phyloP scores from a whole-genome alignment of 1,284 basidiomycete species.

The Austroboletus niveus region DNA sequence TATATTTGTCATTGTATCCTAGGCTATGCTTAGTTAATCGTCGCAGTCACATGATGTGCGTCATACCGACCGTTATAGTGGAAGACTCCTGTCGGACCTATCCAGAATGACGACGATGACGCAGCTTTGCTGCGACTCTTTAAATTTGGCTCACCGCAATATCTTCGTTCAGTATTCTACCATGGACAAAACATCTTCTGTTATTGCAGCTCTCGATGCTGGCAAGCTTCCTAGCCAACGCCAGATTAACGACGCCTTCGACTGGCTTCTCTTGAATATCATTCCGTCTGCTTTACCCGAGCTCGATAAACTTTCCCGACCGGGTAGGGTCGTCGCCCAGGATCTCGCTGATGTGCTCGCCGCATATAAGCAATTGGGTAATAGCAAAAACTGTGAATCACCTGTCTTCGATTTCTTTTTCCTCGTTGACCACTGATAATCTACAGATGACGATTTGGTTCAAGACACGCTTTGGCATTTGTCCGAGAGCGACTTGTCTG shows the following conservation, averaged over 20 bases:
- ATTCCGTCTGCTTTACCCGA: slow-evolving; percentile 42
- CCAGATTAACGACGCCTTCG: slow-evolving; percentile 50
- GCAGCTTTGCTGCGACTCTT: not conserved
- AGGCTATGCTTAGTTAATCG: not conserved
- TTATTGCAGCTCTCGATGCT: slow-evolving; percentile 61
- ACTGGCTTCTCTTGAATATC: slow-evolving; percentile 47
- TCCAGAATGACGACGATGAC: slow-evolving; percentile 17
- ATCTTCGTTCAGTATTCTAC: not conserved
- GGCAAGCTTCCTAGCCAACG: slow-evolving; percentile 62
- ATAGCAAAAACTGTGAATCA: slow-evolving; percentile 53
- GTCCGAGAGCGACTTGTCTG: slow-evolving; percentile 46
- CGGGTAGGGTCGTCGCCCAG: slow-evolving; percentile 49
- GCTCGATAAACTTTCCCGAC: slow-evolving; percentile 45
- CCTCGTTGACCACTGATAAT: not conserved
- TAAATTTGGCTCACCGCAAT: not conserved
- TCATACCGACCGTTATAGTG: slow-evolving; percentile 6
- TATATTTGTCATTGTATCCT: slow-evolving; percentile 17
- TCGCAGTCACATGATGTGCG: slow-evolving; percentile 14
- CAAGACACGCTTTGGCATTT: slow-evolving; percentile 65
- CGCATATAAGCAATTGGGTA: slow-evolving; percentile 51
- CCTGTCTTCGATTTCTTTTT: not conserved
- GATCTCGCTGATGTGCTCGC: slow-evolving; percentile 48
- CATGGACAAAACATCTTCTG: slow-evolving; percentile 60
- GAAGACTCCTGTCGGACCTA: slow-evolving; percentile 12
- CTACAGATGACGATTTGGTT: slow-evolving; percentile 55